Base-by-base conservation (phyloP, 352 stramenopile genomes). In the Blastocystis sp. region DNA sequence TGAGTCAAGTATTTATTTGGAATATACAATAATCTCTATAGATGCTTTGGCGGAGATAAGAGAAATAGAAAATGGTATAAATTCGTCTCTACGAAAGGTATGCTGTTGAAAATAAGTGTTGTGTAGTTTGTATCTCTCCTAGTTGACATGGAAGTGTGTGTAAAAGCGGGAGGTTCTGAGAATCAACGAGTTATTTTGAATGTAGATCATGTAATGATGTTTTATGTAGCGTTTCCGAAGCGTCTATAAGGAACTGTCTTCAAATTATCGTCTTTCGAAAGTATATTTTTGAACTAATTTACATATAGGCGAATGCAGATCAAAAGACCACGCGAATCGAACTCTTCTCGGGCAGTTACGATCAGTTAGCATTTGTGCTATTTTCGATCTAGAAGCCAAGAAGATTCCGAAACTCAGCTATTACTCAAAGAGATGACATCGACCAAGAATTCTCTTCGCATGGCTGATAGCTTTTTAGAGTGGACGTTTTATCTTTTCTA, bases 381-480 rank as follows among this genome's bases (percentile, higher is more conserved):
- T 13, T 24, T 53, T n/a, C 20, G 16, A n/a, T 56, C 1, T 78
- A 78, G 66, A 18, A 56, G 26, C 5, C 50, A 53, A 16, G 73
- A 65, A 26, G 73, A 85, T 69, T 66, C 47, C 20, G 73, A 85
- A 26, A 85, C 73, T 2, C 73, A 85, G 50, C 47, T 50, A 18
- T 53, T 85, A n/a, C 47, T 85, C 39, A 85, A 85, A 39, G 73
- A 85, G 26, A 85, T 85, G 73, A 85, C 20, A 24, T 24, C 73
- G 16, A 47, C 73, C 13, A 85, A 59, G 34, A 85, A 85, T 45
- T 85, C 73, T 26, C 18, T 85, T 45, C 73, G 73, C 18, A 68
- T 85, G 73, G 73, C 73, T 9, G 73, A 85, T n/a, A 66, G 20
- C 20, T 85, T 66, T 65, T 68, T 85, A 45, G 73, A 85, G 73